Evolutionary conservation across 1,284 basidiomycete genomes (phyloP).

Genomic region (Ustilago cynodontis): DNA sequence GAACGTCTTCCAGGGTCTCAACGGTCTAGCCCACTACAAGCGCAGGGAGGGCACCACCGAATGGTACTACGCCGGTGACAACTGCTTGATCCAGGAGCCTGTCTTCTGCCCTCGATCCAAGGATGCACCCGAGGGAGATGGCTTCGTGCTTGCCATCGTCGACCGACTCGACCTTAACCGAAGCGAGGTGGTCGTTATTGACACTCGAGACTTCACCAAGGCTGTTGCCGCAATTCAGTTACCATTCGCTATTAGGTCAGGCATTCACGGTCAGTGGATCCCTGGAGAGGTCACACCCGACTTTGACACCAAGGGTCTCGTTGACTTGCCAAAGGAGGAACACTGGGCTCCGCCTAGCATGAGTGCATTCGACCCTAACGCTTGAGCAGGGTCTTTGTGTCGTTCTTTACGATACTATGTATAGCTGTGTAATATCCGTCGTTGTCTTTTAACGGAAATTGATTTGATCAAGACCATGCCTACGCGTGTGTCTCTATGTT

Average conservation of each 20-base stretch:
- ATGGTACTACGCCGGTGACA: slow-evolving; percentile 38
- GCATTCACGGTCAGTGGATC: slow-evolving; percentile 39
- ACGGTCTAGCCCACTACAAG: slow-evolving; percentile 31
- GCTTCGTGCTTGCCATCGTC: slow-evolving; percentile 41
- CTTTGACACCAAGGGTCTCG: slow-evolving; percentile 27
- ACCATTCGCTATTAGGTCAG: slow-evolving; percentile 30
- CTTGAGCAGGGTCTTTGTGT: background rate
- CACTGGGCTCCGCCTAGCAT: slow-evolving; percentile 20
- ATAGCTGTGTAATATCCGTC: background rate
- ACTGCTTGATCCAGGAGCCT: slow-evolving; percentile 45
- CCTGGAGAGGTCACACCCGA: slow-evolving; percentile 25
- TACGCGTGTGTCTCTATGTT: too few species aligned
- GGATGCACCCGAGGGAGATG: slow-evolving; percentile 42
- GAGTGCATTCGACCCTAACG: slow-evolving; percentile 23
- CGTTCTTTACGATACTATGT: too few species aligned
- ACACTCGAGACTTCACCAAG: slow-evolving; percentile 33
- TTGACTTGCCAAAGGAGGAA: slow-evolving; percentile 27
- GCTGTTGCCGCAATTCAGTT: slow-evolving; percentile 27
- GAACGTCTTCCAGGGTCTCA: slow-evolving; percentile 42
- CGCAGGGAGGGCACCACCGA: slow-evolving; percentile 31
- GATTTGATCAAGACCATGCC: too few species aligned
- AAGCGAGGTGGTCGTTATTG: slow-evolving; percentile 45
- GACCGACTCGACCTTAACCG: slow-evolving; percentile 37
- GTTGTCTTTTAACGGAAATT: too few species aligned
- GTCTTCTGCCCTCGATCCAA: slow-evolving; percentile 42